Percentiles rank a stretch among this genome's conserved stretches.
These are phyloP conservation scores for Eucalyptus decipiens DNA, from an alignment of 345 rosid genomes.

Conservation along the genomic window DNA sequence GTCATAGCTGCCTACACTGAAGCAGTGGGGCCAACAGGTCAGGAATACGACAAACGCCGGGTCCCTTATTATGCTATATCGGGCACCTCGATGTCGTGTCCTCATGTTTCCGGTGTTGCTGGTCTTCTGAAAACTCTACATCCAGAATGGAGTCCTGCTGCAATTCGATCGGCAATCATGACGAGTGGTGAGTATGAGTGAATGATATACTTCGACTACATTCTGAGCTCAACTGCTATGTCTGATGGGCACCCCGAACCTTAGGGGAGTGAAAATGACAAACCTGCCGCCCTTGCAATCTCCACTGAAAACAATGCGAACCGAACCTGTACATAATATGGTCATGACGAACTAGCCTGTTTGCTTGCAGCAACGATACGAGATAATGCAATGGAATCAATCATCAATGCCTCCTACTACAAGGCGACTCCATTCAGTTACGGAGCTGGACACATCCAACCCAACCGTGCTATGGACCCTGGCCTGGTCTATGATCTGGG, in stretches of 20 bases:
- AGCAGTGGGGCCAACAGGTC: conserved; percentile 39
- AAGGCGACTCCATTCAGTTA: conserved; percentile 62
- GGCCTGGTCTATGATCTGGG: conserved; percentile 65
- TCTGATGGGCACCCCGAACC: not conserved
- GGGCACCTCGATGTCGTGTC: conserved; percentile 92
- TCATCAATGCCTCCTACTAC: conserved; percentile 20
- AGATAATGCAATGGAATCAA: conserved; percentile 39
- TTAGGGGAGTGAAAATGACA: not conserved
- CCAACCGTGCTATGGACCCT: conserved; percentile 71
- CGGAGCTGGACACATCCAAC: conserved; percentile 80
- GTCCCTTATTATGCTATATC: conserved; percentile 35
- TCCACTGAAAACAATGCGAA: not conserved
- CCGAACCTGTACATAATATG: not conserved
- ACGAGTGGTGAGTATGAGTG: conserved; percentile 39
- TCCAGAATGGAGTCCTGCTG: conserved; percentile 82
- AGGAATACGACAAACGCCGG: conserved; percentile 36
- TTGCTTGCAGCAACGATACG: conserved; percentile 27
- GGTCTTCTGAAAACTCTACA: conserved; percentile 68
- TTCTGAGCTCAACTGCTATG: not conserved
- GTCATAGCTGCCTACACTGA: conserved; percentile 70
- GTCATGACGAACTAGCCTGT: no score
- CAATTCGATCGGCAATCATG: conserved; percentile 75
- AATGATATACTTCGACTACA: not conserved
- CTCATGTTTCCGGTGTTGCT: conserved; percentile 69
- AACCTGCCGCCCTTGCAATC: not conserved